phyloP scores from a whole-genome alignment of 1,284 basidiomycete genomes.

The Microbotryomycetes sp. region DNA sequence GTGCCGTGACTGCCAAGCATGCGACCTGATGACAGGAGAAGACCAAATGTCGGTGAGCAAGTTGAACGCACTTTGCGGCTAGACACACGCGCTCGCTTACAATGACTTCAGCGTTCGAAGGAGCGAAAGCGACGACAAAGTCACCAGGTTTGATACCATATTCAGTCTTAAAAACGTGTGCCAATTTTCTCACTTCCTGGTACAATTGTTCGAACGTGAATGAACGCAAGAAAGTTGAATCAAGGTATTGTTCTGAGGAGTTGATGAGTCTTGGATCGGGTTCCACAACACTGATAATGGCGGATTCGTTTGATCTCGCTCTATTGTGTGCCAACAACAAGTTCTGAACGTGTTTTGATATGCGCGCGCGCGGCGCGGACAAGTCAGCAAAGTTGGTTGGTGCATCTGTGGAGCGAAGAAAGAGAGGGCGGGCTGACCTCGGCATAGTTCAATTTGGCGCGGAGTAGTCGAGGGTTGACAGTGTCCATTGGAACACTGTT shows the following conservation, averaged over 20 bases:
- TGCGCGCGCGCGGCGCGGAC: not conserved
- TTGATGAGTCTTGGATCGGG: slow-evolving; percentile 7
- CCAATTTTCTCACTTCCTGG: slow-evolving; percentile 30
- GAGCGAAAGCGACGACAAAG: slow-evolving; percentile 31
- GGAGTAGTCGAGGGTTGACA: slow-evolving; percentile 20
- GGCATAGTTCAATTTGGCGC: slow-evolving; percentile 26
- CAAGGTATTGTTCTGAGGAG: slow-evolving; percentile 6
- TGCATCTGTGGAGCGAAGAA: not conserved
- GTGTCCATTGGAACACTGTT: slow-evolving; percentile 22
- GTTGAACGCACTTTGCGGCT: too few relatives aligned
- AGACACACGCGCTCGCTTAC: slow-evolving; percentile 32
- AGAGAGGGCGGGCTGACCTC: slow-evolving; percentile 6
- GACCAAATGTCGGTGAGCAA: slow-evolving; percentile 57
- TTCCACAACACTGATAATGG: slow-evolving; percentile 32
- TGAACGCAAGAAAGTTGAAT: slow-evolving; percentile 16
- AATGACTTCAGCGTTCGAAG: slow-evolving; percentile 34
- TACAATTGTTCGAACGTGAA: slow-evolving; percentile 34
- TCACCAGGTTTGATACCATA: slow-evolving; percentile 29
- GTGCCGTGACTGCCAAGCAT: slow-evolving; percentile 60
- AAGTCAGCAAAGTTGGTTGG: not conserved
- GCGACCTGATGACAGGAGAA: slow-evolving; percentile 56
- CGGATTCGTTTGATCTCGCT: slow-evolving; percentile 23
- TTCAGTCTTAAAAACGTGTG: slow-evolving; percentile 22
- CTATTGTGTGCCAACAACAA: slow-evolving; percentile 50
- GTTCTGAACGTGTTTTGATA: slow-evolving; percentile 51